Conservation (phyloP, 169 alveolate genomes). For the Eimeria zaria region DNA sequence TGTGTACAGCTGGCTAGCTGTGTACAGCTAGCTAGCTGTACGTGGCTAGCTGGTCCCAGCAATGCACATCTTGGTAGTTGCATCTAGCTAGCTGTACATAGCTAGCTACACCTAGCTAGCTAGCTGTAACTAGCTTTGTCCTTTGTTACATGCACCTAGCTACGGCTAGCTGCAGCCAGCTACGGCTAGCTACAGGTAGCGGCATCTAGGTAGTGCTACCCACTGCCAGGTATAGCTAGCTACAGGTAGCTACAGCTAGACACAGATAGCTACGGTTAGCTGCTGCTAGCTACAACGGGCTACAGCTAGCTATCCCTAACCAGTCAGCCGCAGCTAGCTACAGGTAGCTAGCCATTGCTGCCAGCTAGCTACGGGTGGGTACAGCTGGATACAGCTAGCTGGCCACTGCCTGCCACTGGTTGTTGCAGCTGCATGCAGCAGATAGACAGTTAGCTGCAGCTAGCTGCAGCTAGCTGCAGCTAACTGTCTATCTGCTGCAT, state of each 20-base stretch:
- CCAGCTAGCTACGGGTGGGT: not conserved
- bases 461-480: constrained; percentile 16
- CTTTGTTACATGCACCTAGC: not conserved
- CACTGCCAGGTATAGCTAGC: not conserved
- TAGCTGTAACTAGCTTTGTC: not conserved
- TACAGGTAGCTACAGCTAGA: too few species aligned
- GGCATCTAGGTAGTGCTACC: too few species aligned
- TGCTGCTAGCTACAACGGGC: too few species aligned
- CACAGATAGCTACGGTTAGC: not conserved
- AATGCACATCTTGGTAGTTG: not conserved
- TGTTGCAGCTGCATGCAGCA: too few species aligned
- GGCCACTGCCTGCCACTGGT: too few species aligned
- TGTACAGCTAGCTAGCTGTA: not conserved
- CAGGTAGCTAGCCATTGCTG: too few species aligned
- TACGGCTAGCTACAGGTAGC: too few species aligned
- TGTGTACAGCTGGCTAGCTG: not conserved
- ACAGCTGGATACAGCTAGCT: not conserved
- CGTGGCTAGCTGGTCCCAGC: not conserved
- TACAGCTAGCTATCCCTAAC: too few species aligned
- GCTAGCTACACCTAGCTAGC: not conserved
- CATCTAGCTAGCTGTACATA: not conserved
- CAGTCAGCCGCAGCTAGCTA: too few species aligned
- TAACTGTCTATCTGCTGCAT: not conserved
- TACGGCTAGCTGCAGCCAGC: not conserved
- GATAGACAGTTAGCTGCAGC: not conserved